A percentile compares a stretch with the other conserved stretches of the same genome.
These are phyloP conservation scores for Forsythia viridissima DNA, from an alignment of 257 asterid genomes.

Conservation along the genomic window DNA sequence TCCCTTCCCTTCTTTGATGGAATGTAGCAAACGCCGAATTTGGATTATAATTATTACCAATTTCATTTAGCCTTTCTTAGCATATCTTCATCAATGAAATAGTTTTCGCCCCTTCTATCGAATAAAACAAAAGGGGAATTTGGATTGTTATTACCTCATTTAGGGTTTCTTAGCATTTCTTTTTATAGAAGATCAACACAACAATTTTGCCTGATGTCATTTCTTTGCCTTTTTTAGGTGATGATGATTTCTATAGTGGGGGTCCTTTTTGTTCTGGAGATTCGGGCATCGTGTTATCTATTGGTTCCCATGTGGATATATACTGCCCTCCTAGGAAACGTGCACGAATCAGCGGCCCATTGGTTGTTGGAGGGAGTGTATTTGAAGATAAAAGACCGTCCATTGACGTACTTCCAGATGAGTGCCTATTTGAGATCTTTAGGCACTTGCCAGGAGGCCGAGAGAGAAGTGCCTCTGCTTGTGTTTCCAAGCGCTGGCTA, in stretches of 20 bases:
- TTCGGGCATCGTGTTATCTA: conserved; percentile 60
- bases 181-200: conserved; percentile 6
- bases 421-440: conserved; percentile 89
- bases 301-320: conserved; percentile 57
- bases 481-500: conserved; percentile 93
- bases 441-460: conserved; percentile 64
- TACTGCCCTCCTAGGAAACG: conserved; percentile 78
- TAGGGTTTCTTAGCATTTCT: not conserved
- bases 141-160: not conserved
- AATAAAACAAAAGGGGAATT: conserved; percentile 1
- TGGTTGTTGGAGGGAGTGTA: conserved; percentile 26
- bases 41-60: not conserved
- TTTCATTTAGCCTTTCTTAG: not conserved
- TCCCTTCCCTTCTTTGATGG: not conserved
- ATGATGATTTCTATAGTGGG: conserved; percentile 57
- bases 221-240: conserved; percentile 56
- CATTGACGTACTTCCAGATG: conserved; percentile 77
- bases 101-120: conserved; percentile 5
- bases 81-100: conserved; percentile 9
- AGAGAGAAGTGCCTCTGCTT: conserved; percentile 73
- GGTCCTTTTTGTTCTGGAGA: conserved; percentile 55
- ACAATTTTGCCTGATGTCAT: conserved; percentile 26
- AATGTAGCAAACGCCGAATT: conserved; percentile 2
- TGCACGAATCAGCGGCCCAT: conserved; percentile 59
- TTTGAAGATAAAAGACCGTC: conserved; percentile 51